These are phyloP conservation scores for Onygena corvina DNA, from an alignment of 2,329 filamentous ascomycete species.

Conservation along the genomic window DNA sequence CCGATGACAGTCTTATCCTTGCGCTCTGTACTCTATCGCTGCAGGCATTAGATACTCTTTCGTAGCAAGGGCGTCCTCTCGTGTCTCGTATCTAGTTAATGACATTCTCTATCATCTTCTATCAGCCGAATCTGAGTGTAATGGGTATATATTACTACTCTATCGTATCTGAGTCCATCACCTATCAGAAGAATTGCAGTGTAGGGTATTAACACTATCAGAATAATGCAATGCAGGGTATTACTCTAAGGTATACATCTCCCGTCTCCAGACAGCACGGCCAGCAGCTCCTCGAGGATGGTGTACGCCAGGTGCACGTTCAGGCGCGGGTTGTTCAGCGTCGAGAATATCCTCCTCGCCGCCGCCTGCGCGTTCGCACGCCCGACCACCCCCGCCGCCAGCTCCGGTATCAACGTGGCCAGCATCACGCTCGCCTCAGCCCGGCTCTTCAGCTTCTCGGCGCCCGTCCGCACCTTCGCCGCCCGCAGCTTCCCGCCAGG, in stretches of 20 bases:
- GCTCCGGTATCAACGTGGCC: slow-evolving; percentile 75
- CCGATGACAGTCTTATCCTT: too few relatives aligned
- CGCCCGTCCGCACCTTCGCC: slow-evolving; percentile 47
- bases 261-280: slow-evolving; percentile 49
- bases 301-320: slow-evolving; percentile 65
- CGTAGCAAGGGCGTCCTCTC: neutral
- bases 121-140: neutral
- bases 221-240: neutral
- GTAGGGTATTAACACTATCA: neutral
- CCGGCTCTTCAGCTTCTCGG: slow-evolving; percentile 66
- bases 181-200: neutral
- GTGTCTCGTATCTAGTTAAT: neutral
- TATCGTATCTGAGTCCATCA: too few relatives aligned
- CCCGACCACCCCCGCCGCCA: slow-evolving; percentile 87
- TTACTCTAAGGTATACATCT: slow-evolving; percentile 5
- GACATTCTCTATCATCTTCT: neutral
- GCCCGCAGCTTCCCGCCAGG: slow-evolving; percentile 44
- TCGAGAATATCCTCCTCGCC: slow-evolving; percentile 76
- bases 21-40: neutral
- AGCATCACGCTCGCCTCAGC: slow-evolving; percentile 83
- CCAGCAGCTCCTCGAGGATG: slow-evolving; percentile 57
- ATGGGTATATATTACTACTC: neutral
- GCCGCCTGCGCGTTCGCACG: slow-evolving; percentile 83
- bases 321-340: slow-evolving; percentile 77
- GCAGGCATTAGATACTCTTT: slow-evolving; percentile 5